Conservation (phyloP, 352 stramenopile genomes). For the Thraustochytrium striatum region DNA sequence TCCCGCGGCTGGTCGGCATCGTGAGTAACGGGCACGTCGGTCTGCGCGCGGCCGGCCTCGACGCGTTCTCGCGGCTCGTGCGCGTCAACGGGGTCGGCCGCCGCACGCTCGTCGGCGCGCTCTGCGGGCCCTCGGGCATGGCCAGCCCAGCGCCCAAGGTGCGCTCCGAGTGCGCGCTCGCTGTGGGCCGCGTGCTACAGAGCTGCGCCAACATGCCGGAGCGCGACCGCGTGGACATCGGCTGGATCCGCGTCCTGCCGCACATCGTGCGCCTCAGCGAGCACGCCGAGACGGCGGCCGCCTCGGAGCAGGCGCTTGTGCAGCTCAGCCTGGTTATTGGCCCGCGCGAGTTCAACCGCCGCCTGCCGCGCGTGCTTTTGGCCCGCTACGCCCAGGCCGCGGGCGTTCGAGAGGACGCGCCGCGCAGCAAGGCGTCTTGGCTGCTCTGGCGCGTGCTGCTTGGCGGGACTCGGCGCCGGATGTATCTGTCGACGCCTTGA, state of each 20-base stretch:
- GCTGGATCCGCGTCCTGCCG: constrained; percentile 31
- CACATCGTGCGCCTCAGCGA: constrained; percentile 13
- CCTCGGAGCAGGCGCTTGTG: constrained; percentile 12
- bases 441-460: constrained; percentile 1
- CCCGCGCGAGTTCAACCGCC: neutral
- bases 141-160: neutral
- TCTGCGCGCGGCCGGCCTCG: constrained; percentile 14
- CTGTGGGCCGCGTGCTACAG: constrained; percentile 28
- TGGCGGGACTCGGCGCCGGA: constrained; percentile 7
- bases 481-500: constrained; percentile 5
- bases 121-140: neutral
- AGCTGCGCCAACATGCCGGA: neutral
- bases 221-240: constrained; percentile 11
- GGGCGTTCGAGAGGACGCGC: neutral
- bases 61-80: constrained; percentile 7
- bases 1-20: constrained; percentile 15
- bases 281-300: neutral
- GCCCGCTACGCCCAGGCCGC: neutral
- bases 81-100: neutral
- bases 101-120: constrained; percentile 36
- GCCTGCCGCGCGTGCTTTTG: constrained; percentile 8
- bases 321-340: constrained; percentile 10
- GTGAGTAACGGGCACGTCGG: neutral
- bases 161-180: constrained; percentile 14
- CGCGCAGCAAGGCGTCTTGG: neutral